phyloP scores from a whole-genome alignment of 164 flowering plant species.

The Magnolia changhungtana region DNA sequence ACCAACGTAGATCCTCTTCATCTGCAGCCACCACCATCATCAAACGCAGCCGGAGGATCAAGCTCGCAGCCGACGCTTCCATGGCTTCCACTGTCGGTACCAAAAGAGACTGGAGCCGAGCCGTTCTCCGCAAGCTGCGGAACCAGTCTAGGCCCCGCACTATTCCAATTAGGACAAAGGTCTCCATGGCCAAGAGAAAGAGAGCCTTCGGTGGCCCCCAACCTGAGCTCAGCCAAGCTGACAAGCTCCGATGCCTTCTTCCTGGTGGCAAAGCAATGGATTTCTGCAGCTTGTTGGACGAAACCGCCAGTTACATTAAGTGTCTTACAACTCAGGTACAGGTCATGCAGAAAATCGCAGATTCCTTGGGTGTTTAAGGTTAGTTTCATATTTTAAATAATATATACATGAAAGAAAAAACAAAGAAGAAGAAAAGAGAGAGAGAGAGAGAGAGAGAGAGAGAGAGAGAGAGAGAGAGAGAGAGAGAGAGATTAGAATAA shows the following conservation, averaged over 20 bases:
- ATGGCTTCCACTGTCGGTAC: slow-evolving; percentile 49
- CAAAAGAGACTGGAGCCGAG: slow-evolving; percentile 49
- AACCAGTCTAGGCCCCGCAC: slow-evolving; percentile 6
- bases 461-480: neutral
- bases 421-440: too few relatives aligned
- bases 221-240: slow-evolving; percentile 1
- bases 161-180: neutral
- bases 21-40: slow-evolving; percentile 3
- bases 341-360: slow-evolving; percentile 46
- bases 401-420: neutral
- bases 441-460: too few relatives aligned
- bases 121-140: slow-evolving; percentile 32
- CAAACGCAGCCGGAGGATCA: slow-evolving; percentile 25
- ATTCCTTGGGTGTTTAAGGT: slow-evolving; percentile 19
- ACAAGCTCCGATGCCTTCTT: slow-evolving; percentile 39
- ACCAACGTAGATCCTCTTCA: slow-evolving; percentile 1
- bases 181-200: neutral
- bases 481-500: neutral
- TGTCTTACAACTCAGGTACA: slow-evolving; percentile 51
- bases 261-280: slow-evolving; percentile 65
- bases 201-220: neutral
- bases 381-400: neutral
- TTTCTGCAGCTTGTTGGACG: slow-evolving; percentile 41
- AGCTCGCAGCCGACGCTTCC: slow-evolving; percentile 44
- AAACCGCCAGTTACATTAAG: slow-evolving; percentile 57